Conservation (phyloP, 2,329 filamentous ascomycete species). For the Fusarium subglutinans region DNA sequence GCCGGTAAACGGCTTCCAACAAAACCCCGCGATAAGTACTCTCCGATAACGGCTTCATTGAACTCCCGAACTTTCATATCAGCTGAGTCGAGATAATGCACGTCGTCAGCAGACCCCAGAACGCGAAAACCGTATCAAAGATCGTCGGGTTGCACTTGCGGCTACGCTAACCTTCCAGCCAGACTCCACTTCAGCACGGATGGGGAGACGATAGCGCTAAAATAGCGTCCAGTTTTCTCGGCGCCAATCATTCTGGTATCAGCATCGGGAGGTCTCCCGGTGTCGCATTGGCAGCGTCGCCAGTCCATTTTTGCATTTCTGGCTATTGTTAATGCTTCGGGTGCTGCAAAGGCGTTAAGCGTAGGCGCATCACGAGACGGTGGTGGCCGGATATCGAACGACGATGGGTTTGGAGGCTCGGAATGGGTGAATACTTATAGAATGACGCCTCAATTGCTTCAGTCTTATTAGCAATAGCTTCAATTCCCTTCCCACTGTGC, state of each 20-base stretch:
- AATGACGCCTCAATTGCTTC: neutral
- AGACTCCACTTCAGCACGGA: neutral
- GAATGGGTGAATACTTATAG: neutral
- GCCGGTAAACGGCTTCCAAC: neutral
- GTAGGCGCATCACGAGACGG: neutral
- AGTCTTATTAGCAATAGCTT: neutral
- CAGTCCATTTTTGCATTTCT: neutral
- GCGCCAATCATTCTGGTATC: neutral
- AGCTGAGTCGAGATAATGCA: neutral
- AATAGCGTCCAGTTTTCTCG: neutral
- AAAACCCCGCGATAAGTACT: neutral
- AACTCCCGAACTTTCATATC: neutral
- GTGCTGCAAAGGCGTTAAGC: neutral
- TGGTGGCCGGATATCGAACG: neutral
- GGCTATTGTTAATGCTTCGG: neutral
- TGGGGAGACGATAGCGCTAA: neutral
- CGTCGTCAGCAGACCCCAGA: neutral
- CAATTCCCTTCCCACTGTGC: neutral
- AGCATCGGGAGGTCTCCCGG: constrained; percentile 5
- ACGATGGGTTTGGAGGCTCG: neutral
- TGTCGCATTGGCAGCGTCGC: neutral
- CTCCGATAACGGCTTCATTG: neutral
- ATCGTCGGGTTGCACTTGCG: neutral
- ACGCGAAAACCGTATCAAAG: neutral
- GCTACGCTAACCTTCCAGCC: constrained; percentile 6